These are phyloP conservation scores for Gyromitra esculenta DNA, from an alignment of 2,329 filamentous ascomycete genomes.

Conservation along the genomic window DNA sequence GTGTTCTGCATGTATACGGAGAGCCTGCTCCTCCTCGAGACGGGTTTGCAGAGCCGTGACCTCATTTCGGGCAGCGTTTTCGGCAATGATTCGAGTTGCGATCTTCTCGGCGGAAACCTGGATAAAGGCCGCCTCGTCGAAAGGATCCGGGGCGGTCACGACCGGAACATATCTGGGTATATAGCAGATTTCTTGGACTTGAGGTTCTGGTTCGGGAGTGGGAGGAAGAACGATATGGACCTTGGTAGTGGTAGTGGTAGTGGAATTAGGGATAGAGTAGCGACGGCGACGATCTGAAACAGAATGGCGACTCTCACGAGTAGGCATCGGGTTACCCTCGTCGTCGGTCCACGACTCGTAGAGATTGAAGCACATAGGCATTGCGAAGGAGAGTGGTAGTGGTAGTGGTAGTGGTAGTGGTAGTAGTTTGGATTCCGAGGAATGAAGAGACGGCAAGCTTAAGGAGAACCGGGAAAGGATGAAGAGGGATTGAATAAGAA, in stretches of 20 bases:
- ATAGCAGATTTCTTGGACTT: slow-evolving; percentile 28
- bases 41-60: slow-evolving; percentile 23
- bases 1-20: slow-evolving; percentile 1
- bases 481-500: neutral
- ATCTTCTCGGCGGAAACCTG: slow-evolving; percentile 39
- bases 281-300: slow-evolving; percentile 29
- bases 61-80: slow-evolving; percentile 37
- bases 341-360: slow-evolving; percentile 36
- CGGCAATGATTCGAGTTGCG: slow-evolving; percentile 32
- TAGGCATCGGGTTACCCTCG: slow-evolving; percentile 28
- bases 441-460: neutral
- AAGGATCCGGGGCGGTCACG: neutral
- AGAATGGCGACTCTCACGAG: slow-evolving; percentile 21
- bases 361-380: slow-evolving; percentile 38
- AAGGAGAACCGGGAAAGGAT: neutral
- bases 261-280: slow-evolving; percentile 11
- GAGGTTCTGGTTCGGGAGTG: slow-evolving; percentile 5
- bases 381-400: neutral
- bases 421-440: neutral
- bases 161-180: slow-evolving; percentile 19
- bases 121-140: slow-evolving; percentile 29
- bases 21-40: slow-evolving; percentile 37
- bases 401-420: too few relatives aligned
- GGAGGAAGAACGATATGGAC: slow-evolving; percentile 42
- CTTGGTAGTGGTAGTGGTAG: slow-evolving; percentile 18